Base-by-base conservation (phyloP, 2,329 filamentous ascomycete genomes). In the Rhynchosporium agropyri region DNA sequence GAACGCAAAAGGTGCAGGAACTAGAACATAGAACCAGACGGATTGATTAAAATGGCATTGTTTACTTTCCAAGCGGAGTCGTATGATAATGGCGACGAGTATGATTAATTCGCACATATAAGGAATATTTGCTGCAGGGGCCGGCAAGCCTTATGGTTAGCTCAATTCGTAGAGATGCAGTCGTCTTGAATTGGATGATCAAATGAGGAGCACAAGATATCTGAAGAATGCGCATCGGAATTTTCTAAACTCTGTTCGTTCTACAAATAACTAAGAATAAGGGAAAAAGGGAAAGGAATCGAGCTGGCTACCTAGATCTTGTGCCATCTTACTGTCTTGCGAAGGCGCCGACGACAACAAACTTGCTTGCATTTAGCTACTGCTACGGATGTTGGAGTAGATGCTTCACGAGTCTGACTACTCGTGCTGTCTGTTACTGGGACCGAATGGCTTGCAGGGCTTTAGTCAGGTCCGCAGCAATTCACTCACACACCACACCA, bases 111-210 rank as follows among this genome's bases (percentile, higher is more conserved):
- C 26, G 53, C 20, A 9, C n/a, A 55, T 40, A 28, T 29, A 29
- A n/a, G 28, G 40, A 38, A 43, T 31, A 31, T 56, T 45, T 38
- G 53, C 38, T 56, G 53, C 42, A 36, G 53, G 36, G 43, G 53
- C 31, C 56, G 53, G 46, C 54, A 26, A 54, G 40, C 42, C 38
- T 28, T 56, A 40, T 56, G 53, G 53, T 56, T 56, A 38, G 53
- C 40, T 56, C 33, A 36, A 36, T 36, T 36, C 9, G 33, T 36
- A 20, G 26, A 38, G 28, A 45, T 45, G 29, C 40, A 56, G 53
- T 26, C 9, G 33, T 36, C 33, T 36, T 36, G 33, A 36, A 6
- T n/a, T 33, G 36, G 42, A 56, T 54, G 42, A 56, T 54, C 50
- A 40, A 15, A 45, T n/a, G 33, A 54, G 50, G 33, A 13, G 12